Percentiles rank a stretch among this genome's conserved stretches.
phyloP scores from a whole-genome alignment of 371 early-diverging fungal species.

The Actinomortierella ambigua region DNA sequence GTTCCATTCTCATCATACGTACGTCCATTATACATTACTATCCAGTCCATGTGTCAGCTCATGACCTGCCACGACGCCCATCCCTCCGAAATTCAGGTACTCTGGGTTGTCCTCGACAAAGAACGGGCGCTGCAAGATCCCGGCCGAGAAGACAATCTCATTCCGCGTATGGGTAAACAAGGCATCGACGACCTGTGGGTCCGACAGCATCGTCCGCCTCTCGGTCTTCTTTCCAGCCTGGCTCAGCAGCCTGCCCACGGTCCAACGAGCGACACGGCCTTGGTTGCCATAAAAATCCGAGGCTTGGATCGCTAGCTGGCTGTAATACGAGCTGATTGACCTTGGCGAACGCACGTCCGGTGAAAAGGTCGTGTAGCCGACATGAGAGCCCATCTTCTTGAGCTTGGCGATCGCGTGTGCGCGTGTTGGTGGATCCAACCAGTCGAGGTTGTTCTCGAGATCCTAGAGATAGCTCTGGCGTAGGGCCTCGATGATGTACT shows the following conservation, averaged over 20 bases:
- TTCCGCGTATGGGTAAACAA: constrained; percentile 60
- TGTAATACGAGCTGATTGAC: constrained; percentile 3
- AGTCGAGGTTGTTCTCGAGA: constrained; percentile 24
- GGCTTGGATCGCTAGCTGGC: constrained; percentile 4
- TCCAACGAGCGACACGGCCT: constrained; percentile 28
- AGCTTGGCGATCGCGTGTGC: constrained; percentile 18
- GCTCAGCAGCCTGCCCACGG: no score
- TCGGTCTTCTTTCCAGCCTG: not conserved
- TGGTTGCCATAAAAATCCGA: constrained; percentile 49
- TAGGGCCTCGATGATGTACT: constrained; percentile 16
- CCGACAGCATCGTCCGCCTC: constrained; percentile 33
- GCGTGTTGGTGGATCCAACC: constrained; percentile 18
- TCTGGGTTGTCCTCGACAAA: constrained; percentile 52
- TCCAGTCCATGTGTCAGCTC: constrained; percentile 48
- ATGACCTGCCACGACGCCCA: constrained; percentile 58
- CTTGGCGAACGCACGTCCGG: constrained; percentile 12
- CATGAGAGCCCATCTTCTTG: constrained; percentile 14
- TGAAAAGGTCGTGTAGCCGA: constrained; percentile 13
- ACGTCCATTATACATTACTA: constrained; percentile 44
- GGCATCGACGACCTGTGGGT: constrained; percentile 70
- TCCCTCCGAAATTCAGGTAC: constrained; percentile 65
- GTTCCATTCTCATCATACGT: no score
- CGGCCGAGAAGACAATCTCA: constrained; percentile 71
- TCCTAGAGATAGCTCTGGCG: constrained; percentile 33
- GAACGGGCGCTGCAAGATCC: constrained; percentile 62